These are phyloP conservation scores for Daedaleopsis sinensis DNA, from an alignment of 768 basidiomycete genomes.

Conservation along the genomic window DNA sequence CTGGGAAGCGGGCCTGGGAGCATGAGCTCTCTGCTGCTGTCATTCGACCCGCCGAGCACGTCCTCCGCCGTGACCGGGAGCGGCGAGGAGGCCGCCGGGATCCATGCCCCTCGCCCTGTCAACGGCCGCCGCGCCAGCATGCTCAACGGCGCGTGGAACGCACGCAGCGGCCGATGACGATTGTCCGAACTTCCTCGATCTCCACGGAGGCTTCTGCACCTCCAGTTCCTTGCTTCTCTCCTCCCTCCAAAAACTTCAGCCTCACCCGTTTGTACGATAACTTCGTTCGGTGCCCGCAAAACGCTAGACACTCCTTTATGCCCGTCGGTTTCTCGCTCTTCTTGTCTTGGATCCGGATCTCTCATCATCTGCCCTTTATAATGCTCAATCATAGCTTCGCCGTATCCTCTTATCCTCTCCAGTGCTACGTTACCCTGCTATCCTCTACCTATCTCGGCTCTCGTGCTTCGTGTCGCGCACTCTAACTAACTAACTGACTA, in stretches of 20 bases:
- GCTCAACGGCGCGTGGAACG: slow-evolving; percentile 11
- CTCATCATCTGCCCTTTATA: background rate
- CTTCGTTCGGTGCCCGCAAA: background rate
- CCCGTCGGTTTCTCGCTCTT: background rate
- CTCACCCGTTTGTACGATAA: background rate
- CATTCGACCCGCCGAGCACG: slow-evolving; percentile 18
- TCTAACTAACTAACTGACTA: slow-evolving; percentile 2
- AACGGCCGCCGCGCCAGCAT: slow-evolving; percentile 17
- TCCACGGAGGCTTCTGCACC: too few species aligned
- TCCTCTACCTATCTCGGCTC: background rate
- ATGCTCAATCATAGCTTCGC: too few species aligned
- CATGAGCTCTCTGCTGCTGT: slow-evolving; percentile 15
- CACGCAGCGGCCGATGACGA: background rate
- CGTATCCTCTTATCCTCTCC: background rate
- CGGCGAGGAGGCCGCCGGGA: slow-evolving; percentile 21
- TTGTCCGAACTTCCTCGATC: too few species aligned
- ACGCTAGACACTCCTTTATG: background rate
- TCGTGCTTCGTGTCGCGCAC: background rate
- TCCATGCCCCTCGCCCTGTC: slow-evolving; percentile 24
- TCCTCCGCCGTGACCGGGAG: slow-evolving; percentile 20
- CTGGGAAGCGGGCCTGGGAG: slow-evolving; percentile 3
- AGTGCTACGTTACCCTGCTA: background rate
- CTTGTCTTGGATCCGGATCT: background rate
- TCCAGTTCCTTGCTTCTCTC: too few species aligned
- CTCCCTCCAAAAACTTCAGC: background rate